Conservation (phyloP, 2,329 filamentous ascomycete species). For the Colletotrichum chrysophilum region DNA sequence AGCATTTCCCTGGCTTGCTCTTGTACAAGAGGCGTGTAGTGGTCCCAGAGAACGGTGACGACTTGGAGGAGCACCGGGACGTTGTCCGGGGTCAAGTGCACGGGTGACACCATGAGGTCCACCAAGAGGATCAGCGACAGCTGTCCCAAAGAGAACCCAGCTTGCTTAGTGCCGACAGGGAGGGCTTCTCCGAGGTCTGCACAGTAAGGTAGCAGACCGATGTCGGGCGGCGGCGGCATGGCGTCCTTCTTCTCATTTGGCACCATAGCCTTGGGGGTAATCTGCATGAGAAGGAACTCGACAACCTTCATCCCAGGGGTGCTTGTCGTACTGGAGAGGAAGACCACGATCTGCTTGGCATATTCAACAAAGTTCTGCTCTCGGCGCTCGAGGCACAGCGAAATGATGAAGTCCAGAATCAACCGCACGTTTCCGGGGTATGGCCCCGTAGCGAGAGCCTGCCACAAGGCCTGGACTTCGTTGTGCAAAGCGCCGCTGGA, state of each 20-base stretch:
- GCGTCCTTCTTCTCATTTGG: slow-evolving; percentile 81
- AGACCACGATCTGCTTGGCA: slow-evolving; percentile 97
- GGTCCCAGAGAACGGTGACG: slow-evolving; percentile 94
- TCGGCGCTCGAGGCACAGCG: slow-evolving; percentile 86
- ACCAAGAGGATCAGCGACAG: slow-evolving; percentile 92
- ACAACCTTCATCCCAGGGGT: slow-evolving; percentile 86
- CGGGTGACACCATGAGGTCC: slow-evolving; percentile 92
- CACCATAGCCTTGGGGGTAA: slow-evolving; percentile 96
- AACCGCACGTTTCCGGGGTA: slow-evolving; percentile 93
- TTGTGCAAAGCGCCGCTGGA: slow-evolving; percentile 89
- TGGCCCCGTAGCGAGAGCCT: slow-evolving; percentile 90
- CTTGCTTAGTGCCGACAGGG: slow-evolving; percentile 88
- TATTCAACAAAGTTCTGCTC: slow-evolving; percentile 99
- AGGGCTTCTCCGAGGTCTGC: slow-evolving; percentile 82
- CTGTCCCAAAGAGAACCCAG: slow-evolving; percentile 90
- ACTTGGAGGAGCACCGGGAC: slow-evolving; percentile 89
- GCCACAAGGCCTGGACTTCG: slow-evolving; percentile 97
- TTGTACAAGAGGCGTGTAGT: slow-evolving; percentile 93
- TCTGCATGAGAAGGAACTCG: slow-evolving; percentile 89
- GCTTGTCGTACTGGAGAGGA: slow-evolving; percentile 80
- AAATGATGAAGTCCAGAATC: slow-evolving; percentile 95
- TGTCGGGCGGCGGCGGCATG: slow-evolving; percentile 74
- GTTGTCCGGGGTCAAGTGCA: slow-evolving; percentile 78
- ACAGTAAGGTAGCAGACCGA: slow-evolving; percentile 81
- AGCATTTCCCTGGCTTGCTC: slow-evolving; percentile 98